These are phyloP conservation scores for Stagonosporopsis chrysanthemi DNA, from an alignment of 2,329 filamentous ascomycete genomes.

Conservation along the genomic window DNA sequence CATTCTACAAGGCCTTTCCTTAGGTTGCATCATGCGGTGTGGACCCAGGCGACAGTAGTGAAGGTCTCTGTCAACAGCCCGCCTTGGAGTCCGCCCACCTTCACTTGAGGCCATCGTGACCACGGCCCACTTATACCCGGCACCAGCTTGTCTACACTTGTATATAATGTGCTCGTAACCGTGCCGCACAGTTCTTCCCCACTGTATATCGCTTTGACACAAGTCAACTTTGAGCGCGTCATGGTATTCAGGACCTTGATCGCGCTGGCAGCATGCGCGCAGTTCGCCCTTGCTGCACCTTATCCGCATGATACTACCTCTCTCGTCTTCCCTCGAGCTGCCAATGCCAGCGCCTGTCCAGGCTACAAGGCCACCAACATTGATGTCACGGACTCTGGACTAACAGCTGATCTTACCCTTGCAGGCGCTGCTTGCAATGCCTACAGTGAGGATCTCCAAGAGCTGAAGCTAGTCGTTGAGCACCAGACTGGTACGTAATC, in stretches of 20 bases:
- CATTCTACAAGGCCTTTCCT: not conserved
- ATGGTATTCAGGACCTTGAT: constrained; percentile 33
- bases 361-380: constrained; percentile 73
- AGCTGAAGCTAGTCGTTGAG: constrained; percentile 66
- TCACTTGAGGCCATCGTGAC: constrained; percentile 15
- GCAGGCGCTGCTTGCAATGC: constrained; percentile 70
- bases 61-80: constrained; percentile 5
- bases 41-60: constrained; percentile 4
- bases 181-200: not conserved
- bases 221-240: constrained; percentile 7
- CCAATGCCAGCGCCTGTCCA: constrained; percentile 64
- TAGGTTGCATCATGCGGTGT: constrained; percentile 17
- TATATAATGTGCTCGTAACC: constrained; percentile 12
- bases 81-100: constrained; percentile 2
- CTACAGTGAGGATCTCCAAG: constrained; percentile 65
- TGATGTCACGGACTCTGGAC: constrained; percentile 57
- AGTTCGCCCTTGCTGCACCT: constrained; percentile 28
- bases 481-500: constrained; percentile 64
- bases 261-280: constrained; percentile 25
- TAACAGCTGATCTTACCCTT: constrained; percentile 74
- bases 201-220: not conserved
- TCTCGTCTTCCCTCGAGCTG: constrained; percentile 13
- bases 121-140: constrained; percentile 16
- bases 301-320: constrained; percentile 17
- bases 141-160: constrained; percentile 3